A percentile compares a stretch with the other conserved stretches of the same genome.
phyloP scores from a whole-genome alignment of 768 basidiomycete species.

The Psilocybe tampanensis region DNA sequence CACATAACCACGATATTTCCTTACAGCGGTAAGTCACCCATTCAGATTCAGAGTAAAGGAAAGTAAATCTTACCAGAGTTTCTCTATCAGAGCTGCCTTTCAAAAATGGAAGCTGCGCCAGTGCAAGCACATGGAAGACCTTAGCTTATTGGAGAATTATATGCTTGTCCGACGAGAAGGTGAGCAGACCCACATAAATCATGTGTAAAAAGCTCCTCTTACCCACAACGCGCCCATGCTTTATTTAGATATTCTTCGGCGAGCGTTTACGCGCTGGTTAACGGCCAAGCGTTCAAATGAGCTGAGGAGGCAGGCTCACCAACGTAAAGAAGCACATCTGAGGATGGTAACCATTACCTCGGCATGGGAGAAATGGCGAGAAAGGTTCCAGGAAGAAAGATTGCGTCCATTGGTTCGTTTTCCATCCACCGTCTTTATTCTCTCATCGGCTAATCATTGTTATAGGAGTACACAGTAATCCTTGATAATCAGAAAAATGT shows the following conservation, averaged over 20 bases:
- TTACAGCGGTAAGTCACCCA: conserved; percentile 29
- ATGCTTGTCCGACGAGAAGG: conserved; percentile 82
- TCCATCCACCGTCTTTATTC: not conserved
- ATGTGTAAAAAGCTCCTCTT: not conserved
- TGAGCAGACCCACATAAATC: conserved; percentile 23
- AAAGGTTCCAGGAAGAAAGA: conserved; percentile 64
- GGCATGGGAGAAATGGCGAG: conserved; percentile 83
- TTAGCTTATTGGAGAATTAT: conserved; percentile 84
- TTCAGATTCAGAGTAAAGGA: not conserved
- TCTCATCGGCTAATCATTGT: conserved; percentile 5
- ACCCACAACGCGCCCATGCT: conserved; percentile 6
- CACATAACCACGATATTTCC: conserved; percentile 41
- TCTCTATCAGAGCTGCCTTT: conserved; percentile 51
- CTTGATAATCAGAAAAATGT: conserved; percentile 60
- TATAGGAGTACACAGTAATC: conserved; percentile 61
- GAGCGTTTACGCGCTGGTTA: conserved; percentile 74
- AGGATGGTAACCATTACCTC: conserved; percentile 49
- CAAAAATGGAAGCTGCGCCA: conserved; percentile 69
- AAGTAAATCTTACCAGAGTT: not conserved
- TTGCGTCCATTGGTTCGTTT: conserved; percentile 64
- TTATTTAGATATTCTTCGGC: conserved; percentile 61
- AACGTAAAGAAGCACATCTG: conserved; percentile 65
- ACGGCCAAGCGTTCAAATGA: conserved; percentile 57
- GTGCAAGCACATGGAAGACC: conserved; percentile 66
- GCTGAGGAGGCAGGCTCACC: conserved; percentile 61